Evolutionary conservation across 768 basidiomycete species (phyloP), one percentile per base, ranked within the genome.

Genomic region (Lactifluus piperatus): DNA sequence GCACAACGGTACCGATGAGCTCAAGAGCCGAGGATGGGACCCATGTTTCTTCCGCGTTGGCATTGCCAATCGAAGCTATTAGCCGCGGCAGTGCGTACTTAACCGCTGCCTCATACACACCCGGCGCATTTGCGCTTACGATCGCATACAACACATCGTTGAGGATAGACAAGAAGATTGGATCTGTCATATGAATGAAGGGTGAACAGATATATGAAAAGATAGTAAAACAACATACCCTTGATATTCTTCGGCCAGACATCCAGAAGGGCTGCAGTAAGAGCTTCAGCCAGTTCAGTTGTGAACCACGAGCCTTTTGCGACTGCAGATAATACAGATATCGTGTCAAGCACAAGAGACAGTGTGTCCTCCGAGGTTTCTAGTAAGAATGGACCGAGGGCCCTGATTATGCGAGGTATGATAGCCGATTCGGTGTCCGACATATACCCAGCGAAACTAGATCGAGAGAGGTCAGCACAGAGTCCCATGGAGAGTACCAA

Each of bases 241-340:
- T 86, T 90, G 67, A 83, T 88, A 63, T 91, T 93, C 69, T 85
- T 86, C 45, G 80, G 77, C 93, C 93, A 97, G 22, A 90, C 86
- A 43, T 90, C 83, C 41, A 95, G 76, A 10, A 86, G 73, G 4
- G 85, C 83, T 11, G 78, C 68, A 10, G 86, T 82, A 22, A 97
- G 74, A 0, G 85, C 80, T 5, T 74, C 74, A 0, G 88, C 84
- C 50, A 90, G 75, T 4, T 87, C 84, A 0, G 71, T 65, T 11
- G 85, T 83, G 29, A 91, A 70, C 91, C 91, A 93, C 46, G 76
- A 78, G 55, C 83, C 81, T 43, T 83, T 78, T 44, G 86, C 83
- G 7, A 93, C 81, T 46, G 85, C 81, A 3, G 95, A 75, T 3
- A 92, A 81, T 11, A 88, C 86, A 8, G 88, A 82, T 50, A 97